These are phyloP conservation scores for Leccinum longicurvipes DNA, from an alignment of 768 basidiomycete genomes.

Conservation along the genomic window DNA sequence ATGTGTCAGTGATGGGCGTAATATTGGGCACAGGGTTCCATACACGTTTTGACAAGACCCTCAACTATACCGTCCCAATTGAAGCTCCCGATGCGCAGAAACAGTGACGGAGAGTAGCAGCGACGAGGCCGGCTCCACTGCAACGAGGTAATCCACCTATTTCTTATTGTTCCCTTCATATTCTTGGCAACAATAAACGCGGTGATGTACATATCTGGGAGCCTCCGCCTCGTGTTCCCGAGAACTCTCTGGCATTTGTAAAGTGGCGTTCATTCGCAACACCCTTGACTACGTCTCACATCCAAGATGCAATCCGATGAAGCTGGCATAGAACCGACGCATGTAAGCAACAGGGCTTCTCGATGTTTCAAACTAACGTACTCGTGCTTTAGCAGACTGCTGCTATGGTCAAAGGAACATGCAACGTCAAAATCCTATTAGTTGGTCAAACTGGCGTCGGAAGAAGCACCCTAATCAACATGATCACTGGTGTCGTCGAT, in stretches of 20 bases:
- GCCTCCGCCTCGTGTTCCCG: slow-evolving; percentile 21
- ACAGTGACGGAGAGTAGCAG: not conserved
- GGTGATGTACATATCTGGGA: slow-evolving; percentile 15
- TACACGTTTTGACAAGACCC: not conserved
- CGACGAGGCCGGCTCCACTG: no score
- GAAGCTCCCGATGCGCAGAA: not conserved
- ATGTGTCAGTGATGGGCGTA: not conserved
- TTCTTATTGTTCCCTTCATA: not conserved
- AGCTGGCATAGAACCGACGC: not conserved
- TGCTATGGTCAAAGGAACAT: not conserved
- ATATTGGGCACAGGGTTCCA: not conserved
- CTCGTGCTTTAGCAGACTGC: not conserved
- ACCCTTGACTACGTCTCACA: slow-evolving; percentile 5
- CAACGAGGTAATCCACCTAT: not conserved
- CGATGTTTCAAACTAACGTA: not conserved
- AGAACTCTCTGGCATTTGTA: not conserved
- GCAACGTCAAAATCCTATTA: slow-evolving; percentile 16
- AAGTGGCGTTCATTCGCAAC: not conserved
- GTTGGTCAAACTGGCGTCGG: slow-evolving; percentile 30
- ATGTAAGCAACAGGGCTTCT: slow-evolving; percentile 8
- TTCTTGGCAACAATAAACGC: not conserved
- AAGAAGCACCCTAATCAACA: slow-evolving; percentile 27
- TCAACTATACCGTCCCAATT: not conserved
- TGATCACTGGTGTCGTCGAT: slow-evolving; percentile 18
- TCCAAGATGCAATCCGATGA: not conserved